Evolutionary conservation across 768 basidiomycete species (phyloP), one percentile per base, ranked within the genome.

Genomic region (Tulasnella calospora): DNA sequence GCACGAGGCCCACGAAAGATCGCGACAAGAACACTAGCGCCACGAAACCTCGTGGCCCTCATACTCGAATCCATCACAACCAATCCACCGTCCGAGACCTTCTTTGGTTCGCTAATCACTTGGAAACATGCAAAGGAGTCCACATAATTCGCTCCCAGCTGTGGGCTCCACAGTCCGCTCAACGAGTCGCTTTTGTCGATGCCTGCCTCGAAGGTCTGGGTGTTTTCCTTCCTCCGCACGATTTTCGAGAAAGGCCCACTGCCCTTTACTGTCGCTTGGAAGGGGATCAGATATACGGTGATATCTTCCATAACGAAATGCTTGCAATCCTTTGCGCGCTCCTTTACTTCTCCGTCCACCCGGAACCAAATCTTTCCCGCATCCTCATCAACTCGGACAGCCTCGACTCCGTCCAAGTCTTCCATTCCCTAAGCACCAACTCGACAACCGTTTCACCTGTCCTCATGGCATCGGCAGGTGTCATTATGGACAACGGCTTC

Each of bases 371-470:
- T 19, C 76, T 71, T n/a, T 61, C 33, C 4, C 81, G 80, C 9
- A 35, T 84, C 7, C 79, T 79, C 0, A 71, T 84, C 0, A 83
- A 76, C 73, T 82, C 83, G 0, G 86, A 87, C 69, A 86, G 82
- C 35, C 33, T 79, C 0, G 86, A 85, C 80, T 83, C 84, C 0
- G 83, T 86, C 1, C 51, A 81, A 0, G 82, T 86, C 1, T 87
- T 86, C 71, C 82, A 82, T 40, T 72, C 81, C 0, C 78, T 86
- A 3, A 36, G 76, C 3, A 81, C 83, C 1, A 2, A 23, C 1
- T 81, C 81, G 0, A 23, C 27, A 0, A 5, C 15, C 3, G 83
- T 84, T 77, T 85, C 85, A 47, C 13, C 38, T 0, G 69, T 86
- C n/a, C 80, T 86, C 0, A 73, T 71, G 2, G n/a, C 44, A 4